phyloP scores from a whole-genome alignment of 192 early-diverging fungal species.

The Backusella sp. region DNA sequence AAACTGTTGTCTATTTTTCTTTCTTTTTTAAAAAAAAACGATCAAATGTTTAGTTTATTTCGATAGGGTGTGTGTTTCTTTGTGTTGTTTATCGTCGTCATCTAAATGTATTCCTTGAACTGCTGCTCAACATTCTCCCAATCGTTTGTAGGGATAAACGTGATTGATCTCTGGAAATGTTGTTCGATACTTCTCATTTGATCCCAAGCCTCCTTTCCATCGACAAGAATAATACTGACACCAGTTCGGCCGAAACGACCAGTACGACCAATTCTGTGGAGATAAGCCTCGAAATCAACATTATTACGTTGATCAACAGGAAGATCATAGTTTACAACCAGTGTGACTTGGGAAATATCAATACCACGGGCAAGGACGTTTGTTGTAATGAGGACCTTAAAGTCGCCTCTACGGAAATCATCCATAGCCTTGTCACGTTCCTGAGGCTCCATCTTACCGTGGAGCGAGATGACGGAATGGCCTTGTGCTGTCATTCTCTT shows the following conservation, averaged over 20 bases:
- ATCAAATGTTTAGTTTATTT: not conserved
- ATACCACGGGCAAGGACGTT: constrained; percentile 98
- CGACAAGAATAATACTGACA: constrained; percentile 93
- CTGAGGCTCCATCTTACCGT: constrained; percentile 73
- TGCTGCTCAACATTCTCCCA: constrained; percentile 82
- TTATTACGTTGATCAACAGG: constrained; percentile 62
- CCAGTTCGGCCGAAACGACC: constrained; percentile 96
- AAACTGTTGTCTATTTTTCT: too few relatives aligned
- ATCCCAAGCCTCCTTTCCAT: constrained; percentile 66
- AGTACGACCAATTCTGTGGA: constrained; percentile 97
- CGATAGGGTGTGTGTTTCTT: not conserved
- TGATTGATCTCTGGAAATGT: constrained; percentile 79
- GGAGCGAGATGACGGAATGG: constrained; percentile 80
- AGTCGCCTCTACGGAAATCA: constrained; percentile 84
- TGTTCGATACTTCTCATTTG: constrained; percentile 85
- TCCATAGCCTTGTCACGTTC: constrained; percentile 92
- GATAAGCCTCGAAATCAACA: constrained; percentile 92
- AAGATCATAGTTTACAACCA: constrained; percentile 97
- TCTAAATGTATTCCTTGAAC: constrained; percentile 74
- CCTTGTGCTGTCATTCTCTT: constrained; percentile 75
- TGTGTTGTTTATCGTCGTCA: not conserved
- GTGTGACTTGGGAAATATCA: constrained; percentile 92
- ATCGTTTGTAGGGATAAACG: constrained; percentile 78
- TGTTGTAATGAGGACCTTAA: constrained; percentile 94
- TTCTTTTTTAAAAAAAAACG: too few relatives aligned